phyloP scores from a whole-genome alignment of 2,329 filamentous ascomycete species.

The Botrytis hyacinthi region DNA sequence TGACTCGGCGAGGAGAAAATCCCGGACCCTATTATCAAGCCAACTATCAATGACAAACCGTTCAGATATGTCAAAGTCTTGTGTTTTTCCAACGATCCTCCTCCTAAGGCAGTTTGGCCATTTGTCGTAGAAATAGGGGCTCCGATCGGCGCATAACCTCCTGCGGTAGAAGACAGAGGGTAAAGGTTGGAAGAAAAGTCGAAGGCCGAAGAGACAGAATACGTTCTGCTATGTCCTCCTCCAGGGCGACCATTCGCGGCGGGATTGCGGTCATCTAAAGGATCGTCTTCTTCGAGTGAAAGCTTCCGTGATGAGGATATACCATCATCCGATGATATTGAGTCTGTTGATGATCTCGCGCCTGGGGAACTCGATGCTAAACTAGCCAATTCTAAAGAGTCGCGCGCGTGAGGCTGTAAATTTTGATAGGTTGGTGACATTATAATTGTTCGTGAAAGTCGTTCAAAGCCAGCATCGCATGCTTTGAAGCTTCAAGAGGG shows the following conservation, averaged over 20 bases:
- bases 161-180: conserved; percentile 79
- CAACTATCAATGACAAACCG: conserved; percentile 84
- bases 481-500: conserved; percentile 10
- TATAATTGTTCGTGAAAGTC: conserved; percentile 23
- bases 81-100: conserved; percentile 85
- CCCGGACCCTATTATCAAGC: conserved; percentile 91
- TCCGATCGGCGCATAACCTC: conserved; percentile 82
- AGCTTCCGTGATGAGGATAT: conserved; percentile 88
- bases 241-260: conserved; percentile 43
- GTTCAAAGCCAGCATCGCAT: conserved; percentile 19
- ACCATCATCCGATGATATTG: conserved; percentile 76
- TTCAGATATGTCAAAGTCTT: conserved; percentile 96
- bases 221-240: conserved; percentile 61
- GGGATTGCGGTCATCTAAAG: conserved; percentile 62
- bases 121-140: conserved; percentile 63
- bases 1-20: conserved; percentile 95
- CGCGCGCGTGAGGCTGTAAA: conserved; percentile 52
- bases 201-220: conserved; percentile 89
- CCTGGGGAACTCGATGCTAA: conserved; percentile 78
- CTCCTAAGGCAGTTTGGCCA: conserved; percentile 58
- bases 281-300: conserved; percentile 85
- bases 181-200: conserved; percentile 94
- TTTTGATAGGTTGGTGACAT: conserved; percentile 37
- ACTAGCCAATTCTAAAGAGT: conserved; percentile 94
- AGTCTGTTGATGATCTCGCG: conserved; percentile 61